These are phyloP conservation scores for Astraeus odoratus DNA, from an alignment of 768 basidiomycete genomes.

Conservation along the genomic window DNA sequence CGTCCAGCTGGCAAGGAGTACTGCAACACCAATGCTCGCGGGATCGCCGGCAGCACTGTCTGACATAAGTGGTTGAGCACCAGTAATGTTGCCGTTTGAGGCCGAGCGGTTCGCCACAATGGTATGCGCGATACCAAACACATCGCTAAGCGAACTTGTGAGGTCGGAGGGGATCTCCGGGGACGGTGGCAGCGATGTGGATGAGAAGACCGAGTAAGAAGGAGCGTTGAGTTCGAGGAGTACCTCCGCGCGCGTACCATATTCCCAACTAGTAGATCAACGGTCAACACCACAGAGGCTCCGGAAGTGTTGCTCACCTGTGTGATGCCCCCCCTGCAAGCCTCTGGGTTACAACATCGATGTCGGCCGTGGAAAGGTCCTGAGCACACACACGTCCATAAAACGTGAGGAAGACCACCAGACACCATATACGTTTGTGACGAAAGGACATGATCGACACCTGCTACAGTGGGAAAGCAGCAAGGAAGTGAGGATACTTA, in stretches of 20 bases:
- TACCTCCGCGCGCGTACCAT: constrained; percentile 44
- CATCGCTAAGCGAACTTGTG: constrained; percentile 38
- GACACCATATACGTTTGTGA: neutral
- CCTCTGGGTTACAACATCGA: constrained; percentile 29
- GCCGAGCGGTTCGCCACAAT: constrained; percentile 42
- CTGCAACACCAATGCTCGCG: constrained; percentile 65
- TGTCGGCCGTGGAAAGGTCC: constrained; percentile 28
- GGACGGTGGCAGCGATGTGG: constrained; percentile 22
- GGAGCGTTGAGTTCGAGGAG: constrained; percentile 44
- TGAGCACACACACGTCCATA: constrained; percentile 13
- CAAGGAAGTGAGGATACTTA: neutral
- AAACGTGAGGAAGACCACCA: neutral
- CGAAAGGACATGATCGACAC: too few species aligned
- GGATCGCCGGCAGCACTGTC: constrained; percentile 72
- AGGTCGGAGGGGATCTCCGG: constrained; percentile 11
- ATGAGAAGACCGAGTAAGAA: constrained; percentile 38
- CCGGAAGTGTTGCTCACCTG: constrained; percentile 27
- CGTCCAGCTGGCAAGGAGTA: constrained; percentile 58
- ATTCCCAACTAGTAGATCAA: constrained; percentile 39
- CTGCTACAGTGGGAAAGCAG: too few species aligned
- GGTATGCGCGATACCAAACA: constrained; percentile 47
- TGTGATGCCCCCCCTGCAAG: constrained; percentile 36
- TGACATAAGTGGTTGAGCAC: constrained; percentile 51
- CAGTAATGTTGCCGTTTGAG: constrained; percentile 36
- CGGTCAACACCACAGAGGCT: too few species aligned